Percentiles rank a stretch among this genome's conserved stretches.
phyloP scores from a whole-genome alignment of 78 protist genomes.

The Mastigamoeba balamuthi region DNA sequence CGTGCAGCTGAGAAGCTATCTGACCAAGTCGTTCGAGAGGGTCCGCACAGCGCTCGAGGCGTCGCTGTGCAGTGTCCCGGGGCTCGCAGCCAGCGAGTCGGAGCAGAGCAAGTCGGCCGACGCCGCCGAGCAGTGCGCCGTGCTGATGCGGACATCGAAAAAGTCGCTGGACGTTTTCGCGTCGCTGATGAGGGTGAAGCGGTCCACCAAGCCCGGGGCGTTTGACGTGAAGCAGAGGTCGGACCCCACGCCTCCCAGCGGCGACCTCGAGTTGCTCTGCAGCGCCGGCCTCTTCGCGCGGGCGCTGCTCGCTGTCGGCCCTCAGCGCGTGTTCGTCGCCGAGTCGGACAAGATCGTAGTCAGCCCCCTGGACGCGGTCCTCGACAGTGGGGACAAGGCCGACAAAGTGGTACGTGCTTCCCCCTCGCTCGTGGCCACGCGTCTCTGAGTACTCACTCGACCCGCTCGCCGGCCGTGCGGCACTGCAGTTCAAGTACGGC shows the following conservation, averaged over 20 bases:
- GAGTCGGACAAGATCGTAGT: not conserved
- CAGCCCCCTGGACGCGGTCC: not conserved
- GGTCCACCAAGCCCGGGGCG: conserved; percentile 12
- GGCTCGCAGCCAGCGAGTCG: not conserved
- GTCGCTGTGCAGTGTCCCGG: too few species aligned
- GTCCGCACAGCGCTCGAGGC: too few species aligned
- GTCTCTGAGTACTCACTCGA: not conserved
- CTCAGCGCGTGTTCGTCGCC: not conserved
- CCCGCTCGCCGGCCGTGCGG: not conserved
- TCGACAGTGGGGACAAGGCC: not conserved
- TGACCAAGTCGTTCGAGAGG: not conserved
- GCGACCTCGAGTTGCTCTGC: not conserved
- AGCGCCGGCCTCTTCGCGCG: not conserved
- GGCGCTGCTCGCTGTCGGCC: not conserved
- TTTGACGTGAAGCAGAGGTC: conserved; percentile 25
- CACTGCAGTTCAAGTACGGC: not conserved
- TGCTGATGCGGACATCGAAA: not conserved
- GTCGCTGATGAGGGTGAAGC: not conserved
- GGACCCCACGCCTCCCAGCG: conserved; percentile 1
- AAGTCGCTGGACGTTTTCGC: not conserved
- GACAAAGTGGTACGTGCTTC: not conserved
- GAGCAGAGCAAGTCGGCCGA: not conserved
- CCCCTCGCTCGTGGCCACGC: not conserved
- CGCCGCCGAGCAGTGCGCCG: not conserved
- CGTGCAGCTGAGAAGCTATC: not conserved